Evolutionary conservation across 2,329 filamentous ascomycete genomes (phyloP).

Genomic region (Didymellaceae sp.): DNA sequence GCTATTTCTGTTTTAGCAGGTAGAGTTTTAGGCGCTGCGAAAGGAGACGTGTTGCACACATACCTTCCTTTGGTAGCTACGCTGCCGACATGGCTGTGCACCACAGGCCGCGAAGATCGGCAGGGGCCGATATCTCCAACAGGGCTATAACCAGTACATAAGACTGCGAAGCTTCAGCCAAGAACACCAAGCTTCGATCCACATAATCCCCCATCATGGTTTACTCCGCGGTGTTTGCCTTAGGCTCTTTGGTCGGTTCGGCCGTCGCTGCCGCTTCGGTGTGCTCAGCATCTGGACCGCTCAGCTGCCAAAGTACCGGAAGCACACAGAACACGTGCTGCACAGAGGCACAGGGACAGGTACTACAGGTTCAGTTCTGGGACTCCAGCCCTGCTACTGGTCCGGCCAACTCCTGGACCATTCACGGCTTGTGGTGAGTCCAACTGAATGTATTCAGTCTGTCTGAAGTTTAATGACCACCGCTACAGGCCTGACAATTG

Average conservation of each 20-base stretch:
- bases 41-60: neutral
- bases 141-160: neutral
- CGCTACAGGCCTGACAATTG: conserved; percentile 4
- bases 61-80: conserved; percentile 4
- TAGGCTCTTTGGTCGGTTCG: conserved; percentile 2
- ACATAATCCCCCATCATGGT: neutral
- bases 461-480: neutral
- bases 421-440: conserved; percentile 7
- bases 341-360: conserved; percentile 5
- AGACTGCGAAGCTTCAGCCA: neutral
- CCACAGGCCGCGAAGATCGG: neutral
- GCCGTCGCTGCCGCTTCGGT: conserved; percentile 1
- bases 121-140: neutral
- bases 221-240: neutral
- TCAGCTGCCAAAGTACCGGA: conserved; percentile 5
- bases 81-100: neutral
- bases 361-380: conserved; percentile 9
- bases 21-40: neutral
- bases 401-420: conserved; percentile 8
- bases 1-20: conserved; percentile 3
- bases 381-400: conserved; percentile 10
- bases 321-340: conserved; percentile 5
- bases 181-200: conserved; percentile 2
- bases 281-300: conserved; percentile 7
- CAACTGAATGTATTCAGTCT: too few species aligned